Evolutionary conservation across 108 stramenopile genomes (phyloP).

Genomic region (Cyclotella distinguenda): DNA sequence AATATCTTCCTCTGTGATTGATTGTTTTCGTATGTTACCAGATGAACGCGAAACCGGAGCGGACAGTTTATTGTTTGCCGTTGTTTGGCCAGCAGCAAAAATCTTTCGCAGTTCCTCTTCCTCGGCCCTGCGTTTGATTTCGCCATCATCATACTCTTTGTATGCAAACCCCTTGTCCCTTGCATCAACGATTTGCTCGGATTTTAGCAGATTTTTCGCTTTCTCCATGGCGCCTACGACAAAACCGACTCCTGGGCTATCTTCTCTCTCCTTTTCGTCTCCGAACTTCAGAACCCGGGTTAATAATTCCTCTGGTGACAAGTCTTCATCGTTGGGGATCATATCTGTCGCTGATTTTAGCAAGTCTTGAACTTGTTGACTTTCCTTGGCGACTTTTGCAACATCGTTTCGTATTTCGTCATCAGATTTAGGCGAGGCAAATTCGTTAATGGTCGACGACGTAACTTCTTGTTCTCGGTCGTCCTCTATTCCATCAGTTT

Average conservation of each 20-base stretch:
- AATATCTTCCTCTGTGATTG: constrained; percentile 53
- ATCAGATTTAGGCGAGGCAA: constrained; percentile 19
- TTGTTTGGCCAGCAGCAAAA: constrained; percentile 70
- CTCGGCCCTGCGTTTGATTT: constrained; percentile 25
- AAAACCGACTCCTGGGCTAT: constrained; percentile 67
- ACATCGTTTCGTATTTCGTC: constrained; percentile 41
- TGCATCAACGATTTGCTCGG: constrained; percentile 26
- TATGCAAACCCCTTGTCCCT: constrained; percentile 12
- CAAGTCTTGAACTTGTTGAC: constrained; percentile 58
- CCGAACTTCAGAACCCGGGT: constrained; percentile 72
- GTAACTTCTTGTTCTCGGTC: background rate
- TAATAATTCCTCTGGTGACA: constrained; percentile 76
- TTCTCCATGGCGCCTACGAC: constrained; percentile 79
- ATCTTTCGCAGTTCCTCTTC: constrained; percentile 73
- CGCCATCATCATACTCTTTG: constrained; percentile 12
- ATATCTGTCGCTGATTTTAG: constrained; percentile 57
- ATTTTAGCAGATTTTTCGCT: constrained; percentile 70
- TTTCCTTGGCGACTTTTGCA: constrained; percentile 27
- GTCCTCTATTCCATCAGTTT: constrained; percentile 1
- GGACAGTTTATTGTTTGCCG: constrained; percentile 58
- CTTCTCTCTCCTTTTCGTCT: constrained; percentile 65
- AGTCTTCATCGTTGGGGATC: constrained; percentile 55
- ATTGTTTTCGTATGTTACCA: constrained; percentile 12
- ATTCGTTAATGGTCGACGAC: background rate
- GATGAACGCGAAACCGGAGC: constrained; percentile 11